A percentile compares a stretch with the other conserved stretches of the same genome.
These are phyloP conservation scores for Marvania coccoides DNA, from an alignment of 139 green algal species.

Conservation along the genomic window DNA sequence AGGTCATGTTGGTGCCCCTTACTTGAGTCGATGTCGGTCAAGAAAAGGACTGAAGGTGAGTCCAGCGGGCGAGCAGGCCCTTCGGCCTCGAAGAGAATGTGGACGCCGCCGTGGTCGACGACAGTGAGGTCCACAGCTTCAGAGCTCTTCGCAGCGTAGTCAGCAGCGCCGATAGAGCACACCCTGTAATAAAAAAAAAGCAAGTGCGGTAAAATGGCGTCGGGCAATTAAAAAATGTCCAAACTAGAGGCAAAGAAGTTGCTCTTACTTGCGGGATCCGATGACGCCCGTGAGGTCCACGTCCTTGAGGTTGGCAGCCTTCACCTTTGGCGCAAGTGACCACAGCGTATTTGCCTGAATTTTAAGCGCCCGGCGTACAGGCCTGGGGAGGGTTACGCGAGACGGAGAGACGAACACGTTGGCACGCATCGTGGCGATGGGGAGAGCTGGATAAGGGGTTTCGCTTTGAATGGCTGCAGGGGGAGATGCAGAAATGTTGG, in stretches of 20 bases:
- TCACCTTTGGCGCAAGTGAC: background rate
- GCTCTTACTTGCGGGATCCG: background rate
- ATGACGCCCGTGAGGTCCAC: background rate
- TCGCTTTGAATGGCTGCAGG: background rate
- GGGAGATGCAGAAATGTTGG: background rate
- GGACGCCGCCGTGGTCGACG: constrained; percentile 20
- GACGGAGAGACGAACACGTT: background rate
- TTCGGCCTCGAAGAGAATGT: constrained; percentile 29
- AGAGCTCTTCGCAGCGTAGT: background rate
- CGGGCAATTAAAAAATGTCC: background rate
- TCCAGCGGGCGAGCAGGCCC: constrained; percentile 10
- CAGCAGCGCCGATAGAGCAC: background rate
- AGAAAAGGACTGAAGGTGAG: constrained; percentile 14
- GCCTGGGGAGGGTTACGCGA: background rate
- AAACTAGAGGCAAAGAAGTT: background rate
- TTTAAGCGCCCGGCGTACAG: background rate
- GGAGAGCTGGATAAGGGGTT: background rate
- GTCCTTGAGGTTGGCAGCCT: background rate
- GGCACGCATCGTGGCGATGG: no score
- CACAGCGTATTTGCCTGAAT: background rate
- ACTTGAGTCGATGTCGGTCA: constrained; percentile 14
- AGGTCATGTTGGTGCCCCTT: background rate
- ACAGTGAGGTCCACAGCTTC: constrained; percentile 12
- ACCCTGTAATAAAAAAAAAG: background rate
- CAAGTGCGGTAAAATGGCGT: background rate